Evolutionary conservation across 345 rosid species (phyloP).

Genomic region (Ceriops tagal): DNA sequence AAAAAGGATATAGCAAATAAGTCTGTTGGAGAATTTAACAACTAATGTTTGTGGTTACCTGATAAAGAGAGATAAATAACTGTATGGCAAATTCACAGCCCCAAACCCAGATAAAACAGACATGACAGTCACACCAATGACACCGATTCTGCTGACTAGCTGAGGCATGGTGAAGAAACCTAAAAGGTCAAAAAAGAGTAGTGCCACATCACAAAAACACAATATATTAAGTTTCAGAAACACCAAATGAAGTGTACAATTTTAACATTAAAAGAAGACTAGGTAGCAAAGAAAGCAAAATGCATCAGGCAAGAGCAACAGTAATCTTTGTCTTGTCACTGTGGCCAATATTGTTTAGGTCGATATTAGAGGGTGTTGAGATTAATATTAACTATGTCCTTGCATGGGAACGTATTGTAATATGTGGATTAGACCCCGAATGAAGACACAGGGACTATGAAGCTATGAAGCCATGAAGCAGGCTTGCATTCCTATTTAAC

Average conservation of each 20-base stretch:
- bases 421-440: too few relatives aligned
- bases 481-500: background rate
- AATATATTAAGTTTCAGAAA: background rate
- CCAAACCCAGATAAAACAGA: constrained; percentile 97
- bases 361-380: too few relatives aligned
- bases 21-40: background rate
- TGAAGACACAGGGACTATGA: background rate
- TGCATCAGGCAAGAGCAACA: too few relatives aligned
- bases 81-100: constrained; percentile 95
- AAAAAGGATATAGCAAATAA: background rate
- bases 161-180: constrained; percentile 96
- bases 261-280: background rate
- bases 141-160: constrained; percentile 95
- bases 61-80: constrained; percentile 94
- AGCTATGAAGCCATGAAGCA: background rate
- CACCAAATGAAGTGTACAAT: background rate
- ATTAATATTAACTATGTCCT: too few relatives aligned
- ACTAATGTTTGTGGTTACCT: constrained; percentile 41
- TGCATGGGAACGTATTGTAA: too few relatives aligned
- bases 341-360: too few relatives aligned
- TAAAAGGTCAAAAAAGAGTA: constrained; percentile 27
- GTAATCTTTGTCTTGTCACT: too few relatives aligned
- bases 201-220: background rate
- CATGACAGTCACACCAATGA: constrained; percentile 96
- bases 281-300: background rate